phyloP scores from a whole-genome alignment of 345 rosid genomes.

The Lagerstroemia speciosa region DNA sequence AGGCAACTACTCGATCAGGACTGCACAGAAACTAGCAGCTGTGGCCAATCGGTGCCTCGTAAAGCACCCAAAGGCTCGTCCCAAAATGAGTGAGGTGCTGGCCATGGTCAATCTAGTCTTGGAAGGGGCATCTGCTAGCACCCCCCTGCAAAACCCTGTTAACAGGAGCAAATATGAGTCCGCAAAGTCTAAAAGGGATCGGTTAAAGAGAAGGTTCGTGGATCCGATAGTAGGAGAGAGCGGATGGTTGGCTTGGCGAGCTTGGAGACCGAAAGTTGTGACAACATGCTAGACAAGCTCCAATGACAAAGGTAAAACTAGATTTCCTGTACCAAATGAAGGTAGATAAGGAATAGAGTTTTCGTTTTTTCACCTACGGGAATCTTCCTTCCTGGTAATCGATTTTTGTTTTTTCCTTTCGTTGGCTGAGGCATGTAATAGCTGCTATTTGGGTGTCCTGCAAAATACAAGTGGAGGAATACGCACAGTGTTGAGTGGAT shows the following conservation, averaged over 20 bases:
- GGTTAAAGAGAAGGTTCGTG: slow-evolving; percentile 40
- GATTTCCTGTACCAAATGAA: not conserved
- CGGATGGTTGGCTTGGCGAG: slow-evolving; percentile 42
- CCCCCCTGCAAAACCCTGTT: slow-evolving; percentile 22
- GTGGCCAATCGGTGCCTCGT: slow-evolving; percentile 74
- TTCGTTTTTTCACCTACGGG: not conserved
- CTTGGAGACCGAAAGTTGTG: slow-evolving; percentile 43
- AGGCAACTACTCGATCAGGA: slow-evolving; percentile 53
- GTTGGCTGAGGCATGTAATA: not conserved
- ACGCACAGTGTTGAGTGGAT: not conserved
- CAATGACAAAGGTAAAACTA: not conserved
- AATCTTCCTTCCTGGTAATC: not conserved
- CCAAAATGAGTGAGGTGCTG: slow-evolving; percentile 71
- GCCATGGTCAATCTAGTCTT: slow-evolving; percentile 57
- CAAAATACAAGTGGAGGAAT: not conserved
- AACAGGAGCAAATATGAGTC: slow-evolving; percentile 21
- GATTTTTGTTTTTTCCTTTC: not conserved
- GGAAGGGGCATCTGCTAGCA: slow-evolving; percentile 36
- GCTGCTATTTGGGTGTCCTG: not conserved
- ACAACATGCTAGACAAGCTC: slow-evolving; percentile 6
- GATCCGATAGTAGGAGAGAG: slow-evolving; percentile 36
- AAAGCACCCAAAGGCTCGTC: slow-evolving; percentile 54
- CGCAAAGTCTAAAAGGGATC: slow-evolving; percentile 35
- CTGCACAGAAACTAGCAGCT: slow-evolving; percentile 63
- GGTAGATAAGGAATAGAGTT: not conserved